These are phyloP conservation scores for Coelastrella sp. DNA, from an alignment of 139 green algal species.

Conservation along the genomic window DNA sequence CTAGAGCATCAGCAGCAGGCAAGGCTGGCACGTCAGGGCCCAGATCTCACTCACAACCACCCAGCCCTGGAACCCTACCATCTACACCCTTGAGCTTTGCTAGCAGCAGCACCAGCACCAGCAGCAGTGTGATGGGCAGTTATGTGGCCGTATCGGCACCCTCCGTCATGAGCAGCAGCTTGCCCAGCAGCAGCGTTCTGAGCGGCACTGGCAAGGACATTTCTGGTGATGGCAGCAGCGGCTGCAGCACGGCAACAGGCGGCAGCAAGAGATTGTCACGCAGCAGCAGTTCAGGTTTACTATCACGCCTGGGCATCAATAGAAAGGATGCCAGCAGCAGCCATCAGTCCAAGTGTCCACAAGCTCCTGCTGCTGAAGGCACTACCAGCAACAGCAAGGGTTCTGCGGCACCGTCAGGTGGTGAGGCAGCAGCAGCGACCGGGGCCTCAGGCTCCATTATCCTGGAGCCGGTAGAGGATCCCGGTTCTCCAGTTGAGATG, in stretches of 20 bases:
- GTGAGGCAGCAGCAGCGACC: background rate
- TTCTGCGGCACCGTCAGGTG: background rate
- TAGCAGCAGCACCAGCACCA: slow-evolving; percentile 19
- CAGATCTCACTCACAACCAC: background rate
- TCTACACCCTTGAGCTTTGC: background rate
- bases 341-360: background rate
- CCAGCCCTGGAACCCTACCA: background rate
- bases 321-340: background rate
- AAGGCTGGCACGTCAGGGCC: background rate
- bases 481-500: slow-evolving; percentile 30
- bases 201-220: background rate
- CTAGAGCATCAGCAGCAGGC: background rate
- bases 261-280: background rate
- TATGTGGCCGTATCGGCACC: background rate
- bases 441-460: background rate
- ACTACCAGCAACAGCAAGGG: background rate
- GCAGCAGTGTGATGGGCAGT: background rate
- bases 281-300: background rate
- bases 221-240: background rate
- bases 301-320: background rate
- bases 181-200: background rate
- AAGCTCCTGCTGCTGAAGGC: background rate
- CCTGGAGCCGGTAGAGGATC: slow-evolving; percentile 22
- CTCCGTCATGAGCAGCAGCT: background rate
- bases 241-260: background rate